Evolutionary conservation across 768 basidiomycete species (phyloP).

Genomic region (Lactifluus volemus): DNA sequence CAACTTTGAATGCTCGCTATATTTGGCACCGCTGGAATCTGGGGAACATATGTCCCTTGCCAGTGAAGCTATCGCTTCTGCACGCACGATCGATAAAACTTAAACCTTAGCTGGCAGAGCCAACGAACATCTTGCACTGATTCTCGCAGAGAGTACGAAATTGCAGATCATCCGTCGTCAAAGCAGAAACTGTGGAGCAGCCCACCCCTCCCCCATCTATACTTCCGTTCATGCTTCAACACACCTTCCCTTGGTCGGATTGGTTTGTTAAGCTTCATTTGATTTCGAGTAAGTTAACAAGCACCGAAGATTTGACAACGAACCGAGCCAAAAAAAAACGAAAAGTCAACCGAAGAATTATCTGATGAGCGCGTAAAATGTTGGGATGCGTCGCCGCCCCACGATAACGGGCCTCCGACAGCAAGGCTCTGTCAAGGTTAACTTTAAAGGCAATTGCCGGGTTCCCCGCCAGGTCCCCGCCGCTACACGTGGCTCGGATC

Average conservation of each 20-base stretch:
- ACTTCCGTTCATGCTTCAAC: neutral
- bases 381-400: neutral
- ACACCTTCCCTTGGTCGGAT: neutral
- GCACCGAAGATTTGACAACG: neutral
- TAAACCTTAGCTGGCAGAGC: neutral
- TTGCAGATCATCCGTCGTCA: neutral
- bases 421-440: conserved; percentile 11
- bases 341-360: too few species aligned
- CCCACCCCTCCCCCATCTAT: neutral
- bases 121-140: neutral
- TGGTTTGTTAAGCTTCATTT: too few species aligned
- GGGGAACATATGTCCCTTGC: neutral
- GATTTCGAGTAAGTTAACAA: neutral
- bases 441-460: conserved; percentile 14
- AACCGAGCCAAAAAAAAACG: neutral
- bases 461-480: neutral
- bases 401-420: conserved; percentile 2
- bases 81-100: neutral
- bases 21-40: neutral
- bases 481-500: conserved; percentile 1
- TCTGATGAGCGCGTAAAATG: neutral
- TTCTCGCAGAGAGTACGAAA: neutral
- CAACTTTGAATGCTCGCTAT: neutral
- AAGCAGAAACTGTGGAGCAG: neutral
- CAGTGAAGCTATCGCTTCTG: neutral